Evolutionary conservation across 805 yeast species (phyloP).

Genomic region (Candida quercuum): DNA sequence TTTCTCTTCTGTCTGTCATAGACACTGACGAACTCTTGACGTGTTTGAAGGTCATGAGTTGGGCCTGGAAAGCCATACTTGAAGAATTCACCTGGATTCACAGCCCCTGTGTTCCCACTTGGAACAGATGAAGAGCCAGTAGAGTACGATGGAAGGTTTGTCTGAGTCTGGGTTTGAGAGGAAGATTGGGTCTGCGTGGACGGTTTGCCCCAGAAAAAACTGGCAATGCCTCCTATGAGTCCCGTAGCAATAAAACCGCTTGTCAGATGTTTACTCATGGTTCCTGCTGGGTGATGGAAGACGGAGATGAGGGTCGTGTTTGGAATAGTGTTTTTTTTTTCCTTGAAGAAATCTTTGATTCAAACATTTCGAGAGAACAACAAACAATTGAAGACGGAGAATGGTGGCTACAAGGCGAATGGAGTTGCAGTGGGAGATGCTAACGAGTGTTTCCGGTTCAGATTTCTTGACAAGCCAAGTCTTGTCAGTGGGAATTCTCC

Average conservation of each 20-base stretch:
- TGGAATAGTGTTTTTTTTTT: no score
- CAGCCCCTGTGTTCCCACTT: conserved; percentile 27
- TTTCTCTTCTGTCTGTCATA: conserved; percentile 80
- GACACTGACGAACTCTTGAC: conserved; percentile 77
- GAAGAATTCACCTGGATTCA: conserved; percentile 78
- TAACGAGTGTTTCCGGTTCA: no score
- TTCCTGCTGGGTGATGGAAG: not conserved
- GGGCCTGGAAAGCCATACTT: conserved; percentile 96
- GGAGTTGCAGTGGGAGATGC: no score
- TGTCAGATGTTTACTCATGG: conserved; percentile 20
- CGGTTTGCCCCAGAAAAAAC: conserved; percentile 28
- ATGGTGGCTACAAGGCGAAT: no score
- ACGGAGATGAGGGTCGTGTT: no score
- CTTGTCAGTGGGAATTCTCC: no score
- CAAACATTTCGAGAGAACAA: no score
- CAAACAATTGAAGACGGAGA: no score
- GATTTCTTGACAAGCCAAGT: no score
- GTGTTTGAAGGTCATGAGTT: conserved; percentile 69
- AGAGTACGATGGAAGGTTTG: not conserved
- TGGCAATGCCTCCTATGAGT: conserved; percentile 27
- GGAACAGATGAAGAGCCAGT: conserved; percentile 10
- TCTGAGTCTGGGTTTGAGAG: conserved; percentile 1
- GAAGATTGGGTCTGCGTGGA: conserved; percentile 3
- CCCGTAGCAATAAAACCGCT: conserved; percentile 25
- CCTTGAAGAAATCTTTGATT: no score